Conservation (phyloP, 1,139 yeast species). For the Yamadazyma dushanensis region DNA sequence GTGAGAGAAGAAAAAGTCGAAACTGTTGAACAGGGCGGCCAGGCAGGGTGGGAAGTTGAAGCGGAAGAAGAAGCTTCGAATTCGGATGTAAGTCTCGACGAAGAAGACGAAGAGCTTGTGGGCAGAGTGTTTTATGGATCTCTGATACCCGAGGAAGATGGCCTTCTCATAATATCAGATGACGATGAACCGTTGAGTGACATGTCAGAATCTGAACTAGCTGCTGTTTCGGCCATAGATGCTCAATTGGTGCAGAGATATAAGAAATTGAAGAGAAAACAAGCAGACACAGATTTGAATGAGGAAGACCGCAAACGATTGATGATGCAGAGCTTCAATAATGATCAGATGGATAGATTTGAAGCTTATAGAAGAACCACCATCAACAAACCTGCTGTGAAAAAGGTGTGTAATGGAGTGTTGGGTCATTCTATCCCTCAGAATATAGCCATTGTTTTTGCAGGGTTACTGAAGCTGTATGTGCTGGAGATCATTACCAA, state of each 20-base stretch:
- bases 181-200: constrained; percentile 22
- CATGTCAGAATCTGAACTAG: constrained; percentile 25
- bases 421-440: constrained; percentile 83
- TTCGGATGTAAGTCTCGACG: constrained; percentile 45
- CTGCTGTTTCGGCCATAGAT: constrained; percentile 33
- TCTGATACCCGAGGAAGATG: constrained; percentile 6
- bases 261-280: constrained; percentile 23
- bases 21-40: no score
- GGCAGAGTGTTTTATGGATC: constrained; percentile 41
- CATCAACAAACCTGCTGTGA: constrained; percentile 75
- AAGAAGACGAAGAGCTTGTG: constrained; percentile 48
- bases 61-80: constrained; percentile 21
- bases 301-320: constrained; percentile 62
- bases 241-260: constrained; percentile 35
- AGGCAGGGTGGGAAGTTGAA: neutral
- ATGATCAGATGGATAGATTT: constrained; percentile 84
- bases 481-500: constrained; percentile 84
- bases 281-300: constrained; percentile 24
- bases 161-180: constrained; percentile 21
- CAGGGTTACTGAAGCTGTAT: constrained; percentile 86
- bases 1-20: no score
- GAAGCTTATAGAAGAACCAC: constrained; percentile 87
- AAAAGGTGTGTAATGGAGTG: constrained; percentile 76
- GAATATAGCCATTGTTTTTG: constrained; percentile 76
- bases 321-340: constrained; percentile 69